Conservation (phyloP, 768 basidiomycete genomes). For the Auriscalpium orientale region DNA sequence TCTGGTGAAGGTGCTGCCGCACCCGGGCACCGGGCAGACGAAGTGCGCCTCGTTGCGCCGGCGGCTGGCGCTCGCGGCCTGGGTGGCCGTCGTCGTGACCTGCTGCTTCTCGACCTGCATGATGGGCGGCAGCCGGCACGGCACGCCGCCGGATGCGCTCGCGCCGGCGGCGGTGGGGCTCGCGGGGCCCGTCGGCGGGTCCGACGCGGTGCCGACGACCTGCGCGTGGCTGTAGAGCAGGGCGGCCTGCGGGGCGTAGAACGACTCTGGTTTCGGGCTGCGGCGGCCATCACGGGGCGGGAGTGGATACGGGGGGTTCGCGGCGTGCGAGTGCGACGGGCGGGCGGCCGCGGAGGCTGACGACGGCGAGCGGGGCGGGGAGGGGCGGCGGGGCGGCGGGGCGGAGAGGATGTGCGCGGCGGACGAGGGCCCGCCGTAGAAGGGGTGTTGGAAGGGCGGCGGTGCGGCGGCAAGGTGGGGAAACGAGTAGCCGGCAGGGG, state of each 20-base stretch:
- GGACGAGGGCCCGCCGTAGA: neutral
- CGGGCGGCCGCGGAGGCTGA: no score
- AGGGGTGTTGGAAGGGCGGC: constrained; percentile 5
- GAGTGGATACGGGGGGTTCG: constrained; percentile 11
- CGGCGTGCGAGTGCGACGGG: constrained; percentile 7
- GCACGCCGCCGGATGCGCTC: constrained; percentile 16
- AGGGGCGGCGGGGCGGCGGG: neutral
- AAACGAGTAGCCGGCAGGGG: constrained; percentile 1
- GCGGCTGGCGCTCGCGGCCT: constrained; percentile 83
- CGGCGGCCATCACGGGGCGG: constrained; percentile 18
- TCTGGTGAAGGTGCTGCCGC: constrained; percentile 51
- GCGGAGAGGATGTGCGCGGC: neutral
- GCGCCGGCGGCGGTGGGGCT: constrained; percentile 10
- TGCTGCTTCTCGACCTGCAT: constrained; percentile 90
- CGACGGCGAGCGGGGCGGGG: constrained; percentile 9
- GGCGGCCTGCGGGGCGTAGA: constrained; percentile 43
- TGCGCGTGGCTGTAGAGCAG: constrained; percentile 41
- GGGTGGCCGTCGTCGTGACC: constrained; percentile 91
- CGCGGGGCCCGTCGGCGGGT: constrained; percentile 9
- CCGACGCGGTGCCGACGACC: constrained; percentile 12
- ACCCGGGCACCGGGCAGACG: constrained; percentile 37
- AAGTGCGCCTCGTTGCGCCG: constrained; percentile 89
- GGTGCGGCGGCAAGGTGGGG: constrained; percentile 1
- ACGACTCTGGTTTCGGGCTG: constrained; percentile 20
- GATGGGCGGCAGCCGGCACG: constrained; percentile 70